phyloP scores from a whole-genome alignment of 306 rosid species.

The Benincasa hispida region DNA sequence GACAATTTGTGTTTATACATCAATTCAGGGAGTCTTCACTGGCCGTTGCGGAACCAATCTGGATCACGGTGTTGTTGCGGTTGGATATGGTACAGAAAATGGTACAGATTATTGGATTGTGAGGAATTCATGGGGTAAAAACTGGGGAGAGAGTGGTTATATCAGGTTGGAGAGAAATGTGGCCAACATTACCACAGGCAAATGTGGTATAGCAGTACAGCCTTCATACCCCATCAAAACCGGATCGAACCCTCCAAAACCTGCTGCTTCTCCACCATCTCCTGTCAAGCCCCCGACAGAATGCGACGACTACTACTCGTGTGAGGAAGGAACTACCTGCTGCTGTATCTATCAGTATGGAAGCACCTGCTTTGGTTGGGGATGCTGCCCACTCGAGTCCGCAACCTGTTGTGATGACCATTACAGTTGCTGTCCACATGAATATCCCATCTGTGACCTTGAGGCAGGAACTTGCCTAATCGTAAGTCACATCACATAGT shows the following conservation, averaged over 20 bases:
- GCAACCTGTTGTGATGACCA: constrained; percentile 79
- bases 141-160: constrained; percentile 80
- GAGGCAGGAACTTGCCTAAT: constrained; percentile 41
- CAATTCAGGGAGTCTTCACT: constrained; percentile 62
- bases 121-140: constrained; percentile 78
- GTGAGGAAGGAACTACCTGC: constrained; percentile 58
- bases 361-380: constrained; percentile 69
- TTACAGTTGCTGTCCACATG: constrained; percentile 70
- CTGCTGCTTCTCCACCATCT: constrained; percentile 64
- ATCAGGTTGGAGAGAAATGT: constrained; percentile 58
- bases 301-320: constrained; percentile 59
- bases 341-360: constrained; percentile 56
- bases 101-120: constrained; percentile 68
- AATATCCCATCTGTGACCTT: constrained; percentile 63
- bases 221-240: constrained; percentile 74
- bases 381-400: constrained; percentile 77
- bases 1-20: not conserved
- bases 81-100: constrained; percentile 70
- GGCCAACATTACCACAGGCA: constrained; percentile 21
- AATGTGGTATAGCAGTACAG: constrained; percentile 77
- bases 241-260: constrained; percentile 68
- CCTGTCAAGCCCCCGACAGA: constrained; percentile 31
- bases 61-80: constrained; percentile 67
- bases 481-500: constrained; percentile 23
- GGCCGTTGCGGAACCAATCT: constrained; percentile 72